phyloP scores from a whole-genome alignment of 139 green algal species.

The Yamagishiella unicocca region DNA sequence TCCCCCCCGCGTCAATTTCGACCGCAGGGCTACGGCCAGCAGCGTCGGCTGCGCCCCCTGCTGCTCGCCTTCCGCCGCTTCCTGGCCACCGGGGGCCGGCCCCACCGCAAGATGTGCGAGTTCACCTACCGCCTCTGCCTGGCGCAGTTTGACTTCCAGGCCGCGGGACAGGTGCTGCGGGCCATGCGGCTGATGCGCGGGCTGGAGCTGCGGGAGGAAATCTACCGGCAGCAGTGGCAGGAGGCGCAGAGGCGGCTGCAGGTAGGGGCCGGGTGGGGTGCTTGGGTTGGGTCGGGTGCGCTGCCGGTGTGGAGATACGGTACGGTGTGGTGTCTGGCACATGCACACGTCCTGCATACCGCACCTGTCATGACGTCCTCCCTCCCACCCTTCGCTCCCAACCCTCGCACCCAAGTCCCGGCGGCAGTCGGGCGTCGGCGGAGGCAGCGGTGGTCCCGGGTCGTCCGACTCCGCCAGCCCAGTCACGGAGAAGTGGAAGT shows the following conservation, averaged over 20 bases:
- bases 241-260: conserved; percentile 24
- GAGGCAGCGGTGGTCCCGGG: not conserved
- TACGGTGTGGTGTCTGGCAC: too few species aligned
- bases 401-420: too few species aligned
- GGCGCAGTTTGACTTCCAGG: conserved; percentile 42
- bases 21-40: conserved; percentile 54
- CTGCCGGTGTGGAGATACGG: too few species aligned
- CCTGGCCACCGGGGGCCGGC: conserved; percentile 63
- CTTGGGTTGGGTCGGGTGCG: too few species aligned
- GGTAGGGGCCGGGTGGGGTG: too few species aligned
- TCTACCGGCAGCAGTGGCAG: conserved; percentile 58
- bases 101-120: conserved; percentile 74
- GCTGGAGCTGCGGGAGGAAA: conserved; percentile 54
- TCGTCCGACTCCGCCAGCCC: not conserved
- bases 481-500: conserved; percentile 78
- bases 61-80: conserved; percentile 66
- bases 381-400: too few species aligned
- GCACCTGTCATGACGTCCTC: too few species aligned
- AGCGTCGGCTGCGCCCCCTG: conserved; percentile 46
- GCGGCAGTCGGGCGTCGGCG: too few species aligned
- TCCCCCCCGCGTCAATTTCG: not conserved
- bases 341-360: too few species aligned
- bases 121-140: conserved; percentile 62
- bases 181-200: conserved; percentile 72
- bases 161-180: conserved; percentile 75